Percentiles rank a stretch among this genome's conserved stretches.
These are phyloP conservation scores for Picochlorum sp. DNA, from an alignment of 139 green algal genomes.

Conservation along the genomic window DNA sequence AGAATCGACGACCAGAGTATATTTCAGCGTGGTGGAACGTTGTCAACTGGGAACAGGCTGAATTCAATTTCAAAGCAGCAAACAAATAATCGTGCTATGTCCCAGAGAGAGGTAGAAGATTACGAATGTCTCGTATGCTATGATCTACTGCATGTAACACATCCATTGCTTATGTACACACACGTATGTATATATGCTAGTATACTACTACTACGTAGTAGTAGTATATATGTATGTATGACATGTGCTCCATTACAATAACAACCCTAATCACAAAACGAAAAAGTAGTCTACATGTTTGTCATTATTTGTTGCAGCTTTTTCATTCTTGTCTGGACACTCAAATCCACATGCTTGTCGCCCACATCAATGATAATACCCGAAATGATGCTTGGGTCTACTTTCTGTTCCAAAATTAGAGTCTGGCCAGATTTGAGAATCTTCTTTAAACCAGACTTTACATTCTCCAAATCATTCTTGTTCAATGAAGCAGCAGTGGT, in stretches of 20 bases:
- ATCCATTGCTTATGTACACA: too few relatives aligned
- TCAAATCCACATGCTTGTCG: slow-evolving; percentile 73
- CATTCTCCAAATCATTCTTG: slow-evolving; percentile 33
- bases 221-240: too few relatives aligned
- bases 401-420: slow-evolving; percentile 33
- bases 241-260: too few relatives aligned
- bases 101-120: slow-evolving; percentile 8
- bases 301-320: slow-evolving; percentile 40
- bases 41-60: slow-evolving; percentile 44
- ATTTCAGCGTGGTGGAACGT: slow-evolving; percentile 75
- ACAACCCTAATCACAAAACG: neutral
- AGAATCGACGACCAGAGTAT: slow-evolving; percentile 19
- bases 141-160: neutral
- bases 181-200: neutral
- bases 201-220: too few relatives aligned
- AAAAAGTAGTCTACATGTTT: neutral
- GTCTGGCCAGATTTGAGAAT: slow-evolving; percentile 44
- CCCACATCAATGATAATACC: slow-evolving; percentile 64
- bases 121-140: neutral
- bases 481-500: slow-evolving; percentile 44
- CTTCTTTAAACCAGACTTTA: slow-evolving; percentile 39
- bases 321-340: slow-evolving; percentile 39
- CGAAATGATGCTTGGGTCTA: slow-evolving; percentile 62
- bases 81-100: slow-evolving; percentile 3
- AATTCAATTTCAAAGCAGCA: slow-evolving; percentile 5